Evolutionary conservation across 2,329 filamentous ascomycete genomes (phyloP).

Genomic region (Phaeomoniella chlamydospora): DNA sequence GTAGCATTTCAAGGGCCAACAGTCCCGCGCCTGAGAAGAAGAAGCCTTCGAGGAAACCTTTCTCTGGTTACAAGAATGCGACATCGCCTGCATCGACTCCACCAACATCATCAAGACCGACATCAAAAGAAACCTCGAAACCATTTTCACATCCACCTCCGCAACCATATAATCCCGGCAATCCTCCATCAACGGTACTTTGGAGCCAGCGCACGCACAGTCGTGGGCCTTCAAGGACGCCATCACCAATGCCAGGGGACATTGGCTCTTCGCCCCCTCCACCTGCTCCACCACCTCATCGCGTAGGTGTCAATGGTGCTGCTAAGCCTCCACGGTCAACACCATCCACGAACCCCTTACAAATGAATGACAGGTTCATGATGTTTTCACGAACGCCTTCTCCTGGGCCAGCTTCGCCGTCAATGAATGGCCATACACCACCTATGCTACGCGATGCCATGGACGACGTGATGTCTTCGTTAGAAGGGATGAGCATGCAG

Average conservation of each 20-base stretch:
- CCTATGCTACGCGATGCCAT: conserved; percentile 89
- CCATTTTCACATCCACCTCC: conserved; percentile 9
- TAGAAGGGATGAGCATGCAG: conserved; percentile 68
- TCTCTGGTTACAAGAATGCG: conserved; percentile 45
- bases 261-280: conserved; percentile 64
- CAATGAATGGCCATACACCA: conserved; percentile 57
- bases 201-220: conserved; percentile 22
- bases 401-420: conserved; percentile 54
- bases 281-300: conserved; percentile 70
- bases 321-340: conserved; percentile 4
- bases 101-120: conserved; percentile 1
- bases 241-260: conserved; percentile 18
- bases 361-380: conserved; percentile 22
- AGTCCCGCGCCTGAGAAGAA: conserved; percentile 41
- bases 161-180: conserved; percentile 18
- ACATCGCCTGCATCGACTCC: conserved; percentile 18
- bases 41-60: conserved; percentile 50
- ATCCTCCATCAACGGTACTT: conserved; percentile 19
- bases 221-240: conserved; percentile 18
- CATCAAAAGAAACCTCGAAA: conserved; percentile 1
- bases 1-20: conserved; percentile 35
- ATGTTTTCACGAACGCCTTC: conserved; percentile 39
- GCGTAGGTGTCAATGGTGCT: conserved; percentile 35
- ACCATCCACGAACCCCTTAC: conserved; percentile 18
- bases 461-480: conserved; percentile 93